These are phyloP conservation scores for Alternaria rosae DNA, from an alignment of 2,329 filamentous ascomycete genomes.

Conservation along the genomic window DNA sequence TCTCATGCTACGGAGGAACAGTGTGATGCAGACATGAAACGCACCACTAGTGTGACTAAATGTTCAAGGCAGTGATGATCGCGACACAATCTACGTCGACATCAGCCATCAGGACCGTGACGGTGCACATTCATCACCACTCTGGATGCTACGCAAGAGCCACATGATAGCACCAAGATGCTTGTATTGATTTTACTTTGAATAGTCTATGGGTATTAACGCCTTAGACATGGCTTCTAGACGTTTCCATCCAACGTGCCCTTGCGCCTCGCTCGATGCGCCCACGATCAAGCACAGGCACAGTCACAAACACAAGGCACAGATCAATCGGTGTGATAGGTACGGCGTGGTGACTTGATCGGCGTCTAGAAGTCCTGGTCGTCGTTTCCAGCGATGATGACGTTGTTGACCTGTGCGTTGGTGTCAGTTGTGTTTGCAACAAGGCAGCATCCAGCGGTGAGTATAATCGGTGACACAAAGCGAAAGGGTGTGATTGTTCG, in stretches of 20 bases:
- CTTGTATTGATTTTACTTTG: slow-evolving; percentile 13
- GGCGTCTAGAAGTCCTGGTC: slow-evolving; percentile 79
- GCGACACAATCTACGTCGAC: no score
- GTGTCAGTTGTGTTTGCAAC: slow-evolving; percentile 17
- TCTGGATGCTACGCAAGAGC: not conserved
- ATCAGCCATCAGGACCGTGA: no score
- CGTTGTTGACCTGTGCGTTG: slow-evolving; percentile 74
- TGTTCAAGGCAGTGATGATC: no score
- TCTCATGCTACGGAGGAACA: not conserved
- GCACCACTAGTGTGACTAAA: not conserved
- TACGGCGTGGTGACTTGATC: slow-evolving; percentile 1
- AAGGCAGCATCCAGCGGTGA: slow-evolving; percentile 3
- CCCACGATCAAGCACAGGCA: not conserved
- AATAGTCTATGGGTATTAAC: slow-evolving; percentile 3
- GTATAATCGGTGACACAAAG: slow-evolving; percentile 17
- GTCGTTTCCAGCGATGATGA: slow-evolving; percentile 87
- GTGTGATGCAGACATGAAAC: not conserved
- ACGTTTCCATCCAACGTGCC: not conserved
- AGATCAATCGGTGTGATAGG: not conserved
- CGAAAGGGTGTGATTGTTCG: slow-evolving; percentile 20
- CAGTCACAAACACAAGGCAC: not conserved
- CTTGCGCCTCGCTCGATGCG: not conserved
- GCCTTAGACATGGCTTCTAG: not conserved
- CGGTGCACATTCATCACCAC: no score
- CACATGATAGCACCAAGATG: slow-evolving; percentile 4